Conservation (phyloP, 805 yeast species). For the Maudiozyma bulderi region DNA sequence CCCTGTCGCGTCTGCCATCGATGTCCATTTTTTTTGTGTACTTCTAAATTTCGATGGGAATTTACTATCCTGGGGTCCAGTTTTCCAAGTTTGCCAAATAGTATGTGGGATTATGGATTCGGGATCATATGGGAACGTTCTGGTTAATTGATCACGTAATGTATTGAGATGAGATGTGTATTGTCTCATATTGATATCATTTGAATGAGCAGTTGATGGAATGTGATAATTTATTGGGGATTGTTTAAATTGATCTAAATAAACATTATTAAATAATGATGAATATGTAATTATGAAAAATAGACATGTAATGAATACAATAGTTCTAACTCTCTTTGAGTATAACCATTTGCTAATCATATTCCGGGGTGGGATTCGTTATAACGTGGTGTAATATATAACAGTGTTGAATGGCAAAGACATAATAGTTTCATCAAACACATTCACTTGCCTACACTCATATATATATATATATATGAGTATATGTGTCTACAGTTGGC, state of each 20-base stretch:
- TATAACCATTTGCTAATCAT: not conserved
- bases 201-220: conserved; percentile 22
- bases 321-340: not conserved
- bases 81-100: conserved; percentile 95
- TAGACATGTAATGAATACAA: not conserved
- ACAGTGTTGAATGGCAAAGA: no score
- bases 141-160: conserved; percentile 43
- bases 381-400: not conserved
- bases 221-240: conserved; percentile 1
- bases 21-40: conserved; percentile 53
- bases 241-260: not conserved
- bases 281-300: not conserved
- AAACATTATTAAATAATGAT: not conserved
- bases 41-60: conserved; percentile 47
- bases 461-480: no score
- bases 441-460: no score
- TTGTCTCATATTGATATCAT: conserved; percentile 11
- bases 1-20: conserved; percentile 22
- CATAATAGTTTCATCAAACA: no score
- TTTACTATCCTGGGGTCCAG: conserved; percentile 41
- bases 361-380: not conserved
- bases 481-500: no score
- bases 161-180: conserved; percentile 5
- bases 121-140: conserved; percentile 67
- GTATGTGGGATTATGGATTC: conserved; percentile 57